Evolutionary conservation across 495 filamentous ascomycete genomes (phyloP).

Genomic region (Mycothermus thermophilus): DNA sequence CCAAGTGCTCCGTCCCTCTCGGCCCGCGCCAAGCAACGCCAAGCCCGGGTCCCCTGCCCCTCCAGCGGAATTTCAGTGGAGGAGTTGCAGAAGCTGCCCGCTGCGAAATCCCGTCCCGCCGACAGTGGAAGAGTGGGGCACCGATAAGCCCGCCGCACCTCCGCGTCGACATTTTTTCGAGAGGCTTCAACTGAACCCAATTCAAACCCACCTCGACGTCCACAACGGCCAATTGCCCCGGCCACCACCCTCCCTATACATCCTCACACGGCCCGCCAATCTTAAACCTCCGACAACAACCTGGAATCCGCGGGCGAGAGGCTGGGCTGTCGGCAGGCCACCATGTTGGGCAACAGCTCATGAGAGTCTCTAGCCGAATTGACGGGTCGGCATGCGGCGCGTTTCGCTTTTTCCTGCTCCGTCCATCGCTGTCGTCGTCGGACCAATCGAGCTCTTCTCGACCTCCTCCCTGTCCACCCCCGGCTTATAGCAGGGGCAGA

Average conservation of each 20-base stretch:
- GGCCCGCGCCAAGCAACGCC: too few species aligned
- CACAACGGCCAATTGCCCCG: constrained; percentile 1
- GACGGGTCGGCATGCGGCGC: constrained; percentile 40
- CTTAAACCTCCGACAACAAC: too few species aligned
- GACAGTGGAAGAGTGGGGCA: too few species aligned
- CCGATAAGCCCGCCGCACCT: too few species aligned
- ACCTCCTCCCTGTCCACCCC: not conserved
- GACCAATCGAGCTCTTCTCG: constrained; percentile 15
- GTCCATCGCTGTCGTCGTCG: constrained; percentile 25
- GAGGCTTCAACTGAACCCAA: too few species aligned
- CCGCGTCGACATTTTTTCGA: too few species aligned
- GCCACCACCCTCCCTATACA: constrained; percentile 2
- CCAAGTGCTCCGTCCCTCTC: too few species aligned
- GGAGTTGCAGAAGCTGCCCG: too few species aligned
- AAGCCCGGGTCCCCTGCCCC: too few species aligned
- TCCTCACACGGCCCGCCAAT: too few species aligned
- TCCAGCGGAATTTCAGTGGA: too few species aligned
- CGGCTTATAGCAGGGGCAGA: constrained; percentile 8
- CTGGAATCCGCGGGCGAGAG: constrained; percentile 13
- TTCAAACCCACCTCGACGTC: not conserved
- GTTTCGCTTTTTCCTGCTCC: constrained; percentile 25
- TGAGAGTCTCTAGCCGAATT: constrained; percentile 39
- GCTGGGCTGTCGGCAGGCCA: constrained; percentile 28
- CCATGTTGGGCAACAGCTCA: constrained; percentile 37
- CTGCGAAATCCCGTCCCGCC: too few species aligned